Evolutionary conservation across 2,329 filamentous ascomycete genomes (phyloP).

Genomic region (Claviceps quebecensis): DNA sequence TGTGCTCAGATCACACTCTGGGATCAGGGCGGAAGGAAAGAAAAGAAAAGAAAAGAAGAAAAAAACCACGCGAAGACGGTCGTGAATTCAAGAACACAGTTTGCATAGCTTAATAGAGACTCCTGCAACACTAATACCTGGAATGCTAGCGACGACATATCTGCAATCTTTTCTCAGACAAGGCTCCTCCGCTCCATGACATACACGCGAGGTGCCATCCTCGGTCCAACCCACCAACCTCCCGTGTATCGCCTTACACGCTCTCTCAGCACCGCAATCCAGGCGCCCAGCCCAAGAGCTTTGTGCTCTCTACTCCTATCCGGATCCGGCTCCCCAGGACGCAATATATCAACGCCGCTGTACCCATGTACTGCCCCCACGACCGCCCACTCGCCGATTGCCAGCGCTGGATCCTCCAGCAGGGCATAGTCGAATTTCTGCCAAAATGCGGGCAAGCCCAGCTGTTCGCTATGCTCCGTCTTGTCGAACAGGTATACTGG

Average conservation of each 20-base stretch:
- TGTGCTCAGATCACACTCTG: too few relatives aligned
- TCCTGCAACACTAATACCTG: too few relatives aligned
- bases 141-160: too few relatives aligned
- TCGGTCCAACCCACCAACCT: slow-evolving; percentile 52
- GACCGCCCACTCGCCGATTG: slow-evolving; percentile 39
- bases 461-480: slow-evolving; percentile 36
- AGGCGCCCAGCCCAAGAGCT: slow-evolving; percentile 31
- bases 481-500: slow-evolving; percentile 40
- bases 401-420: slow-evolving; percentile 34
- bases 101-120: too few relatives aligned
- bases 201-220: slow-evolving; percentile 41
- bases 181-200: slow-evolving; percentile 27
- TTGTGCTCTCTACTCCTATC: slow-evolving; percentile 7
- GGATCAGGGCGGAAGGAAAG: too few relatives aligned
- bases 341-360: slow-evolving; percentile 43
- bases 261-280: slow-evolving; percentile 25
- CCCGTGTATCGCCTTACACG: slow-evolving; percentile 32
- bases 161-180: not conserved
- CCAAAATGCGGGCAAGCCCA: slow-evolving; percentile 44
- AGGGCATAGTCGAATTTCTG: slow-evolving; percentile 48
- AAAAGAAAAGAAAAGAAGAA: too few relatives aligned
- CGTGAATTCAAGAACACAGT: too few relatives aligned
- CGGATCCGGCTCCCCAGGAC: slow-evolving; percentile 23
- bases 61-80: too few relatives aligned
- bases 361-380: slow-evolving; percentile 44